A percentile compares a stretch with the other conserved stretches of the same genome.
Evolutionary conservation across 306 rosid genomes (phyloP).

Genomic region (Vigna angularis): DNA sequence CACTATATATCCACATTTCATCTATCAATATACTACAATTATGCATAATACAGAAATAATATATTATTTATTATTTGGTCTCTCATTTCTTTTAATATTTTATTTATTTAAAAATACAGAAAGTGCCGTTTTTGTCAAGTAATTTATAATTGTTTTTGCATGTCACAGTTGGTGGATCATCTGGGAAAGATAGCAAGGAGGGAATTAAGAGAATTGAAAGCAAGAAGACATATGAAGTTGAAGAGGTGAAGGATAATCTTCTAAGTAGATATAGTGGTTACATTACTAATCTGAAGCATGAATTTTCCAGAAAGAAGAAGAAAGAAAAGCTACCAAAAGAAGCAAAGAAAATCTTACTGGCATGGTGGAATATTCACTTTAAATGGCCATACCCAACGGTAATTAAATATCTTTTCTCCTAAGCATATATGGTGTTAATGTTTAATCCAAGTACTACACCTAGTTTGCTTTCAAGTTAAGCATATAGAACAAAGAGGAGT

Average conservation of each 20-base stretch:
- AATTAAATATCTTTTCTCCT: slow-evolving; percentile 15
- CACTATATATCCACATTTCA: no score
- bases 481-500: neutral
- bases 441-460: neutral
- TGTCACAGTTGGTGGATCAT: slow-evolving; percentile 52
- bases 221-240: slow-evolving; percentile 46
- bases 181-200: slow-evolving; percentile 55
- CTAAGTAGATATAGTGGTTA: slow-evolving; percentile 67
- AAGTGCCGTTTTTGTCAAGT: no score
- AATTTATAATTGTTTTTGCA: neutral
- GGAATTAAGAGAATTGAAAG: slow-evolving; percentile 51
- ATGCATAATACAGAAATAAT: no score
- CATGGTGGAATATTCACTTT: slow-evolving; percentile 82
- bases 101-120: no score
- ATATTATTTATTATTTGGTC: no score
- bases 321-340: slow-evolving; percentile 76
- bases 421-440: neutral
- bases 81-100: no score
- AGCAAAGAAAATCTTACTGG: slow-evolving; percentile 64
- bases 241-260: slow-evolving; percentile 71
- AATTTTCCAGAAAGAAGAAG: slow-evolving; percentile 70
- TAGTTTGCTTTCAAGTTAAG: neutral
- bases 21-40: no score
- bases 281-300: slow-evolving; percentile 66
- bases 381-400: slow-evolving; percentile 95